Evolutionary conservation across 1,139 yeast genomes (phyloP).

Genomic region (Suhomyces wounanorum): DNA sequence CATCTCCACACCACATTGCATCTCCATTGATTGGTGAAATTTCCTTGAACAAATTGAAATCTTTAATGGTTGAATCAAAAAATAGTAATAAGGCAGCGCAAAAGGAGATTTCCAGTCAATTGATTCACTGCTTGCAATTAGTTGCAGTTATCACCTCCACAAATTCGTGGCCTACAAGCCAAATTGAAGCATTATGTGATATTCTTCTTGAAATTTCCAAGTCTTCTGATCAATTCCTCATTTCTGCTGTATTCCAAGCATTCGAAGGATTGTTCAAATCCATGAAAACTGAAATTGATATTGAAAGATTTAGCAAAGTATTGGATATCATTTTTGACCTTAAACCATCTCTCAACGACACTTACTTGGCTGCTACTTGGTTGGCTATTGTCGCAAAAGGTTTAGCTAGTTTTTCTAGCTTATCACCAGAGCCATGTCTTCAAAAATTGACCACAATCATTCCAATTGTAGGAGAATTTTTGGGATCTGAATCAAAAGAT

Average conservation of each 20-base stretch:
- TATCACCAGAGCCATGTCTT: constrained; percentile 61
- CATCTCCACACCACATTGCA: constrained; percentile 76
- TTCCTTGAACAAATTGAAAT: constrained; percentile 56
- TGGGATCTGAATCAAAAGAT: constrained; percentile 66
- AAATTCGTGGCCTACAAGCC: constrained; percentile 77
- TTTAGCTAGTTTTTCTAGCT: constrained; percentile 62
- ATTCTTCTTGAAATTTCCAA: constrained; percentile 72
- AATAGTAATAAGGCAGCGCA: constrained; percentile 40
- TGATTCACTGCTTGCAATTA: constrained; percentile 79
- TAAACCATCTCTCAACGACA: constrained; percentile 79
- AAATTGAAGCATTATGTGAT: constrained; percentile 75
- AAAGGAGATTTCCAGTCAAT: constrained; percentile 53
- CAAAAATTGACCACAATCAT: constrained; percentile 58
- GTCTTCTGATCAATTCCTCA: constrained; percentile 80
- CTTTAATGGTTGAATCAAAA: constrained; percentile 38
- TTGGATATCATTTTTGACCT: constrained; percentile 74
- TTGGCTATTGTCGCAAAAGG: constrained; percentile 92
- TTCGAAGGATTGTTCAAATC: constrained; percentile 83
- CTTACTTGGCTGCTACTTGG: constrained; percentile 92
- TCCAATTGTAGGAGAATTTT: constrained; percentile 57
- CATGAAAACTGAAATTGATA: constrained; percentile 65
- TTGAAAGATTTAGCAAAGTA: constrained; percentile 62
- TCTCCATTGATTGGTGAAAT: constrained; percentile 68
- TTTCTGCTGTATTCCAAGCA: constrained; percentile 78
- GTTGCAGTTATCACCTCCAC: constrained; percentile 68